Evolutionary conservation across 1,284 basidiomycete species (phyloP).

Genomic region (Puccinia horiana): DNA sequence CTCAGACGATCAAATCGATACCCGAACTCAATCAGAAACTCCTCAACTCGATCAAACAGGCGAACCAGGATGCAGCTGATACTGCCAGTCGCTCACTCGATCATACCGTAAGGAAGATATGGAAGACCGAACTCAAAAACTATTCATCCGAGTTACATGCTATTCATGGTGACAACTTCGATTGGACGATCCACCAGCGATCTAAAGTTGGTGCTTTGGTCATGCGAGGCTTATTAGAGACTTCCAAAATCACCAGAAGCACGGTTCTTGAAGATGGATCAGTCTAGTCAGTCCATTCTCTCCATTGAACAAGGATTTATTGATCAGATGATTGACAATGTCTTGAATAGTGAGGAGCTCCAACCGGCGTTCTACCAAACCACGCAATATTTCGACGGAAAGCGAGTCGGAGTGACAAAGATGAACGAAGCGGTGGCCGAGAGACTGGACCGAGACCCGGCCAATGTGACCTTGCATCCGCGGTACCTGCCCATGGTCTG

Average conservation of each 20-base stretch:
- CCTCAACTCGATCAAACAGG: conserved; percentile 30
- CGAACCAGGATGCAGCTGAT: background rate
- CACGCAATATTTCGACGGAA: conserved; percentile 90
- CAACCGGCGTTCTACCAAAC: conserved; percentile 90
- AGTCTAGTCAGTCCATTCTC: conserved; percentile 24
- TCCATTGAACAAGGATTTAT: background rate
- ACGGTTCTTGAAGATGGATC: conserved; percentile 41
- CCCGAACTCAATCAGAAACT: conserved; percentile 41
- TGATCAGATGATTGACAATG: background rate
- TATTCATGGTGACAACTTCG: conserved; percentile 41
- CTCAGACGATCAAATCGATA: conserved; percentile 38
- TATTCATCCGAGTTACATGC: conserved; percentile 20
- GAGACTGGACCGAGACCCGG: conserved; percentile 74
- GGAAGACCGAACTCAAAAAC: conserved; percentile 30
- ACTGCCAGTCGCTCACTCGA: conserved; percentile 11
- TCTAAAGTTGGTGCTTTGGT: conserved; percentile 45
- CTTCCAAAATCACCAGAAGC: conserved; percentile 37
- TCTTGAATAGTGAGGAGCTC: conserved; percentile 63
- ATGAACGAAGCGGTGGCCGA: conserved; percentile 79
- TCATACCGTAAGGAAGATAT: conserved; percentile 30
- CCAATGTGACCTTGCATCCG: conserved; percentile 80
- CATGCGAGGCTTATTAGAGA: conserved; percentile 41
- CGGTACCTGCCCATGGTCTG: conserved; percentile 95
- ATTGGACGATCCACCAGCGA: conserved; percentile 44
- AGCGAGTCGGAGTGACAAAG: conserved; percentile 85